Evolutionary conservation across 352 stramenopile species (phyloP), one percentile per base, ranked within the genome.

Genomic region (Pythium utonaiense): DNA sequence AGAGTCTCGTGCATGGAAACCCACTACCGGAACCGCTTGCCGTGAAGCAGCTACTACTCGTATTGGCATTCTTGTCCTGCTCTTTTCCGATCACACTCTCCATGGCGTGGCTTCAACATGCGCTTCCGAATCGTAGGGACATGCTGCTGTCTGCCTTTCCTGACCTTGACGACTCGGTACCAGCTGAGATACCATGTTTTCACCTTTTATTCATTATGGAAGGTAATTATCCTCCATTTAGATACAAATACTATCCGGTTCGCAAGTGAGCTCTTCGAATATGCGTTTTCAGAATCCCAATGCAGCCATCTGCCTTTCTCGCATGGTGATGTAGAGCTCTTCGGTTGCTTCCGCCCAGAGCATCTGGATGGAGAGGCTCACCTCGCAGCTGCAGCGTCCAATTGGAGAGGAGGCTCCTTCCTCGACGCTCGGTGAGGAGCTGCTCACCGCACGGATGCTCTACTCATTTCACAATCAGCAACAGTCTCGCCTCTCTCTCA

Each of bases 131-230:
- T 19, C 25, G 49, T 44, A 21, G 44, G 44, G 44, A n/a, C 27
- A 52, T 52, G 44, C 12, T 14, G 12, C 9, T 33, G 28, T 33
- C 2, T 3, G 42, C 21, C 44, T 52, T 28, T 19, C 27, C 48
- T 2, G 48, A 24, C 9, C 13, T 28, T 30, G 40, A 45, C 54
- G 21, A 58, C 19, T 3, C 14, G 14, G 16, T 24, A 57, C 47
- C 49, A 64, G 57, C 25, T 58, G 36, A 58, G 28, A 58, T 47
- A 58, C 51, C 57, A 53, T 50, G 22, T 53, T 50, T 6, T 25
- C 6, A 4, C 24, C 24, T 34, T 13, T 5, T 57, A 63, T 57
- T 1, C 6, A 21, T 30, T 44, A 42, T 56, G 6, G 49, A 1
- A 54, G 44, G n/a, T 40, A 6, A 30, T 57, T 3, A 12, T 21